Conservation (phyloP, 2,329 filamentous ascomycete genomes). For the Paraconiothyrium brasiliense region DNA sequence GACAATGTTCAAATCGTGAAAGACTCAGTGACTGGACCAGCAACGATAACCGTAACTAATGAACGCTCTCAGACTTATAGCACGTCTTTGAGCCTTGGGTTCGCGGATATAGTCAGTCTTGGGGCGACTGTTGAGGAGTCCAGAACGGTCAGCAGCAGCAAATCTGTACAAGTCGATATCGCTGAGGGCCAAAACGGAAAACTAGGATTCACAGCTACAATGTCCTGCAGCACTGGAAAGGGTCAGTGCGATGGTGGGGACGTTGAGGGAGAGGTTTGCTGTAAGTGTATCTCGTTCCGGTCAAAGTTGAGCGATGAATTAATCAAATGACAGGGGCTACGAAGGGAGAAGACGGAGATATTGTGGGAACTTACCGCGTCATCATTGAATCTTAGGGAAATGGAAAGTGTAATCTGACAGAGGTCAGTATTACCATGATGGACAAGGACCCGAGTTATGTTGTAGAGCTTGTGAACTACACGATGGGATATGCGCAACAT, state of each 20-base stretch:
- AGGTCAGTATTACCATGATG: not conserved
- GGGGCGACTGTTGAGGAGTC: not conserved
- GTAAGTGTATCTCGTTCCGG: not conserved
- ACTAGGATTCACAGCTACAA: not conserved
- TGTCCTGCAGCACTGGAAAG: conserved; percentile 7
- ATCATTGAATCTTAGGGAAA: not conserved
- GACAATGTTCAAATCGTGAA: conserved; percentile 5
- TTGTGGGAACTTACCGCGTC: not conserved
- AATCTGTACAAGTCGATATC: not conserved
- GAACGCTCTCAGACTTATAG: not conserved
- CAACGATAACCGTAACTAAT: not conserved
- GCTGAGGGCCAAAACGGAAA: not conserved
- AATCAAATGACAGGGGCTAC: not conserved
- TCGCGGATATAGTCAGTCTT: not conserved
- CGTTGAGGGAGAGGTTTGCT: conserved; percentile 6
- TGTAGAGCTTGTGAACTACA: not conserved
- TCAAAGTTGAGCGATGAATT: not conserved
- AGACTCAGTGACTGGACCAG: not conserved
- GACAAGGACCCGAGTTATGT: not conserved
- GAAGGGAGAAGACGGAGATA: not conserved
- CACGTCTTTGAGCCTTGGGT: not conserved
- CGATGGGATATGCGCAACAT: not conserved
- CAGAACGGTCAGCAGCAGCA: not conserved
- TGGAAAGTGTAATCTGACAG: not conserved
- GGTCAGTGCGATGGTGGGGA: conserved; percentile 1